phyloP scores from a whole-genome alignment of 192 early-diverging fungal genomes.

The Lobosporangium transversale region DNA sequence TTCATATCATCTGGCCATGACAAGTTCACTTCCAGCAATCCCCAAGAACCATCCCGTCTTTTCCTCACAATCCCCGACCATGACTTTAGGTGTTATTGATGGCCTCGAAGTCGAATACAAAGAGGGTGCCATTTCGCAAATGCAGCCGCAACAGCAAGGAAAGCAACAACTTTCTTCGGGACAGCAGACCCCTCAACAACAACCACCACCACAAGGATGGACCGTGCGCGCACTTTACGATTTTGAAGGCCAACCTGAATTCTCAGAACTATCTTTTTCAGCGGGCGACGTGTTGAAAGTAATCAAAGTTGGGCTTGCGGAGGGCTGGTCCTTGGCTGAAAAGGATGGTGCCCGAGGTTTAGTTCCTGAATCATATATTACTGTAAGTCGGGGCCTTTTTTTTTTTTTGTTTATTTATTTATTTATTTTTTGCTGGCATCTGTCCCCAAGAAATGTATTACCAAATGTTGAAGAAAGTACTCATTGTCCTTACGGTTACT shows the following conservation, averaged over 20 bases:
- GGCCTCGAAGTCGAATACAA: conserved; percentile 39
- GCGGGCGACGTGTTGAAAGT: conserved; percentile 55
- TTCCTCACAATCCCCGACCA: conserved; percentile 19
- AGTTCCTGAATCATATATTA: conserved; percentile 55
- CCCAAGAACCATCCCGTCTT: conserved; percentile 49
- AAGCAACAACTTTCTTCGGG: conserved; percentile 13
- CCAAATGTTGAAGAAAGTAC: too few relatives aligned
- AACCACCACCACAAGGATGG: conserved; percentile 49
- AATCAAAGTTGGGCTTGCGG: conserved; percentile 49
- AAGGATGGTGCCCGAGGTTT: conserved; percentile 56
- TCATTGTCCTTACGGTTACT: too few relatives aligned
- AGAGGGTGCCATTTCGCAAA: conserved; percentile 26
- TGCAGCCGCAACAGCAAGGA: conserved; percentile 9
- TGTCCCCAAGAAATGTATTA: too few relatives aligned
- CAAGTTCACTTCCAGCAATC: conserved; percentile 42
- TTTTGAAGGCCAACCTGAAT: conserved; percentile 53
- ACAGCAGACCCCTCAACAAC: conserved; percentile 15
- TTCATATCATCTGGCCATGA: conserved; percentile 10
- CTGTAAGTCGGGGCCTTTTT: too few relatives aligned
- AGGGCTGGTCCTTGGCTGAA: conserved; percentile 57
- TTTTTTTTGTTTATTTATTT: too few relatives aligned
- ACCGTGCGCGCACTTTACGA: conserved; percentile 55
- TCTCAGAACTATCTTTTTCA: conserved; percentile 50
- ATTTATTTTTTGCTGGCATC: too few relatives aligned
- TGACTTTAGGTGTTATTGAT: conserved; percentile 8